Evolutionary conservation across 2,329 filamentous ascomycete species (phyloP).

Genomic region (Grosmannia penicillata): DNA sequence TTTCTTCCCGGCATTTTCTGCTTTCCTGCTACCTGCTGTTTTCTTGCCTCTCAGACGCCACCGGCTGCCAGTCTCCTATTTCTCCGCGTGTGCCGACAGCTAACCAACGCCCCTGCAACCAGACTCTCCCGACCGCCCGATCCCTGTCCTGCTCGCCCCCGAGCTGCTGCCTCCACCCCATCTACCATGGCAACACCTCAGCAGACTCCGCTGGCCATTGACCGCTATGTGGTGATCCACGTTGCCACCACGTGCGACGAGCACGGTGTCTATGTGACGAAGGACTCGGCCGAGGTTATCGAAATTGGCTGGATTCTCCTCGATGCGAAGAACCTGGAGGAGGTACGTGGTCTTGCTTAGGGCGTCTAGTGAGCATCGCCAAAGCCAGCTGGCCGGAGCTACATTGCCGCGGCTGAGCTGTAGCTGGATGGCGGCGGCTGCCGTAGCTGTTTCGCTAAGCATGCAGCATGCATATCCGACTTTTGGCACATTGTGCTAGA

Average conservation of each 20-base stretch:
- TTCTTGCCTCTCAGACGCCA: too few species aligned
- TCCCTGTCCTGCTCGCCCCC: not conserved
- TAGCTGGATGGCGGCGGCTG: too few species aligned
- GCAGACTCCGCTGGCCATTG: constrained; percentile 53
- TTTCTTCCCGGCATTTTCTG: too few species aligned
- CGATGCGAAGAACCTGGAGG: constrained; percentile 80
- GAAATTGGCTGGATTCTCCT: constrained; percentile 97
- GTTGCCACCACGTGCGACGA: constrained; percentile 98
- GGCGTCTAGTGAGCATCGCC: not conserved
- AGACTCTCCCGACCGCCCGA: too few species aligned
- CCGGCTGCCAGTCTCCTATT: too few species aligned
- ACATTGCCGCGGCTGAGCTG: too few species aligned
- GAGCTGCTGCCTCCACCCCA: not conserved
- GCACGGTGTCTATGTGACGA: constrained; percentile 97
- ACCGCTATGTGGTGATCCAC: constrained; percentile 96
- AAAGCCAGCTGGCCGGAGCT: not conserved
- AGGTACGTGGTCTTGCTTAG: constrained; percentile 49
- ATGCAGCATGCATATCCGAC: too few species aligned
- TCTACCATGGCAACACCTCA: constrained; percentile 26
- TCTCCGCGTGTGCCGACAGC: too few species aligned
- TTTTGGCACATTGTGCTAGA: too few species aligned
- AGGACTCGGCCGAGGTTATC: constrained; percentile 98
- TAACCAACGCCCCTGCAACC: too few species aligned
- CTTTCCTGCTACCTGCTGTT: not conserved
- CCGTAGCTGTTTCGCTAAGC: too few species aligned